These are phyloP conservation scores for Auxenochlorella pyrenoidosa DNA, from an alignment of 139 green algal species.

Conservation along the genomic window DNA sequence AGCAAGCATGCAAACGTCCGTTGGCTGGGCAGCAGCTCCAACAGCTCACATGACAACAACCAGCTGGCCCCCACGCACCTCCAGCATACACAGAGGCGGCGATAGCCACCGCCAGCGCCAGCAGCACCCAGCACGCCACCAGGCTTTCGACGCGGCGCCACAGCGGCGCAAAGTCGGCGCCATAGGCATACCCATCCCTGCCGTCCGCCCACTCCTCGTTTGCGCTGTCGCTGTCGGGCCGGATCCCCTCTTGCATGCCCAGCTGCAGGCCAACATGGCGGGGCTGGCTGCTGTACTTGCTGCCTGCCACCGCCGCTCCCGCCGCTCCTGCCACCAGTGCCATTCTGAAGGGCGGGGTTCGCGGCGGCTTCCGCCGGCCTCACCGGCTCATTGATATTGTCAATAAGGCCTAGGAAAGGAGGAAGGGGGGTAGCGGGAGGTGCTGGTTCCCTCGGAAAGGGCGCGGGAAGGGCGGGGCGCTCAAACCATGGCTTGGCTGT, in stretches of 20 bases:
- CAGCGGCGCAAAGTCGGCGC: neutral
- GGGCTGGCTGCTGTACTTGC: neutral
- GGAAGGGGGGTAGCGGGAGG: neutral
- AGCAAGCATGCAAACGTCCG: no score
- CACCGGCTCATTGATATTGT: neutral
- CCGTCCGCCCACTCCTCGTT: neutral
- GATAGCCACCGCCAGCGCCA: neutral
- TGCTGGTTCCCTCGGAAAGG: no score
- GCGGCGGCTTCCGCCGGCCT: neutral
- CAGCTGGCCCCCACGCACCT: neutral
- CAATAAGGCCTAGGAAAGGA: neutral
- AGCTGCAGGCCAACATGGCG: neutral
- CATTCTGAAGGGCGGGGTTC: neutral
- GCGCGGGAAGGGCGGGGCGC: no score
- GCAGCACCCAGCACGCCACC: slow-evolving; percentile 16
- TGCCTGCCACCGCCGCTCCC: neutral
- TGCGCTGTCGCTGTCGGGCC: neutral
- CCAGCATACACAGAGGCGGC: neutral
- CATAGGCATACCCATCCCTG: neutral
- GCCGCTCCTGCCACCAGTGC: neutral
- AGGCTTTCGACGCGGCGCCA: slow-evolving; percentile 9
- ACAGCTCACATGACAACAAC: neutral
- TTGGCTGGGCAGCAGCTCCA: neutral
- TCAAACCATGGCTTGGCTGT: no score
- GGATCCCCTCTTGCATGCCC: neutral